Conservation (phyloP, 129 eudicot genomes). For the Heracleum sosnowskyi region DNA sequence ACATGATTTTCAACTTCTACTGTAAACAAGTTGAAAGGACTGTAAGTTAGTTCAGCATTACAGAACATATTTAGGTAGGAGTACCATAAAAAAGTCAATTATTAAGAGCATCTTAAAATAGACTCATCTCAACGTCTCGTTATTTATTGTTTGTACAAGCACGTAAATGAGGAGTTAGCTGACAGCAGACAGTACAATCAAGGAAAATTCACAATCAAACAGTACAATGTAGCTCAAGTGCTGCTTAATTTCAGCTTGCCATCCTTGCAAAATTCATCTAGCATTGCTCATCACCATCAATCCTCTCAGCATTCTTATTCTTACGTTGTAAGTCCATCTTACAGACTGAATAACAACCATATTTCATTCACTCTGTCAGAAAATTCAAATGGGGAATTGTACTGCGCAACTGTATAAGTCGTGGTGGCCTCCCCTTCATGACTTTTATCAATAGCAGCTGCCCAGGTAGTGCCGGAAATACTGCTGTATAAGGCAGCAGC, state of each 20-base stretch:
- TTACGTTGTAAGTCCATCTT: slow-evolving; percentile 15
- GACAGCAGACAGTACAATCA: background rate
- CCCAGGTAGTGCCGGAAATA: slow-evolving; percentile 64
- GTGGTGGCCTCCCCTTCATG: slow-evolving; percentile 40
- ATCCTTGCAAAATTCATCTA: background rate
- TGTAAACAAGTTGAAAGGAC: too few species aligned
- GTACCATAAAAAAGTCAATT: background rate
- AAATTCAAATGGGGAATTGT: slow-evolving; percentile 88
- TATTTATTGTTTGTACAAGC: background rate
- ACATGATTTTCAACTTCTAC: too few species aligned
- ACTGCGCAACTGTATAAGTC: slow-evolving; percentile 64
- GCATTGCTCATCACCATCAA: background rate
- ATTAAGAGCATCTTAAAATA: background rate
- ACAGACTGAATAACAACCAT: slow-evolving; percentile 57
- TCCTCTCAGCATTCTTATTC: slow-evolving; percentile 1
- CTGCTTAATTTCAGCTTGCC: background rate
- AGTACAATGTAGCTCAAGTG: background rate
- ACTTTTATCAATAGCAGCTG: slow-evolving; percentile 49
- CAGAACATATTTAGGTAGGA: background rate
- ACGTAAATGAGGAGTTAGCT: background rate
- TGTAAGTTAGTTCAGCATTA: background rate
- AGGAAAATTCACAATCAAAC: background rate
- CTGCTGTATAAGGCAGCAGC: slow-evolving; percentile 64
- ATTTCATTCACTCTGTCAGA: slow-evolving; percentile 77
- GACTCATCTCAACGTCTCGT: background rate